Evolutionary conservation across 306 rosid genomes (phyloP), one percentile per base, ranked within the genome.

Genomic region (Sesbania bispinosa): DNA sequence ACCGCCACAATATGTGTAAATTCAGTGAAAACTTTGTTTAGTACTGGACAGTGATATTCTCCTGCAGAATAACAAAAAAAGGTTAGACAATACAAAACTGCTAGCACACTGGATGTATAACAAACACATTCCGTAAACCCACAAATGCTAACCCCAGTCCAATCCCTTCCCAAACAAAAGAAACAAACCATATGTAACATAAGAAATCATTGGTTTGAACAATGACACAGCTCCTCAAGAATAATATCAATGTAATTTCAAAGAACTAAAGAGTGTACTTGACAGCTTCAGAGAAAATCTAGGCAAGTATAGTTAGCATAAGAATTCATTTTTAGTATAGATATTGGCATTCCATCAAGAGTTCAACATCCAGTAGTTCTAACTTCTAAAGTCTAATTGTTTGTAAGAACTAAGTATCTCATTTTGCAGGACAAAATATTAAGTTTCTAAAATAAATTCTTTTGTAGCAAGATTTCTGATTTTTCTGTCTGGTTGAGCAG

Each of bases 1-100:
- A 95, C 89, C 2, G 96, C 96, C 73, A 89, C 93, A 67, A 91
- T 89, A 85, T 91, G 96, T 4, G 96, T 94, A 83, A 87, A 94
- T 77, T 94, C 99, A 2, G 97, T 89, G 86, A 94, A 94, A 63
- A 94, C 99, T 82, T 91, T 94, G 87, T 89, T 91, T 69, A 91
- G 85, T 67, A 94, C 99, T 27, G 97, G 99, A 79, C 96, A 91
- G 3, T 94, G 97, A 75, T 74, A 94, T 82, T 94, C 99, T 41
- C 97, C 99, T 94, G 67, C 82, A 83, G 69, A 66, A 62, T 21
- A 45, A 69, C 62, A 19, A 43, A 71, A 26, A 55, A 65, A 62
- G 55, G 65, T 8, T 29, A 41, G n/a, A n/a, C n/a, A n/a, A 11
- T 47, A 30, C 52, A 62, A 59, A 60, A 67, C 26, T 16, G 20